Evolutionary conservation across 2,329 filamentous ascomycete genomes (phyloP).

Genomic region (Ophiostoma sp.): DNA sequence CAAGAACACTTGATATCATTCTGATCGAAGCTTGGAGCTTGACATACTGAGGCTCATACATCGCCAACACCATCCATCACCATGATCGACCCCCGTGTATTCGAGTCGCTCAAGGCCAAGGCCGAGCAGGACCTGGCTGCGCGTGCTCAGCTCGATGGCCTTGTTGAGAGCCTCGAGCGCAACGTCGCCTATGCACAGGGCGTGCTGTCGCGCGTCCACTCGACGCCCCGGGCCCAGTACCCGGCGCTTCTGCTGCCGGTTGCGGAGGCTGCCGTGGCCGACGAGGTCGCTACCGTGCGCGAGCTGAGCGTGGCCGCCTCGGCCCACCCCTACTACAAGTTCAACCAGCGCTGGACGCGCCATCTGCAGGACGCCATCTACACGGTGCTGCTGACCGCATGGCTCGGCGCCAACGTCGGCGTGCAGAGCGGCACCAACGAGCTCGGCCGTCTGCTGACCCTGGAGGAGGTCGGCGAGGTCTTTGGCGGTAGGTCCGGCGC

Average conservation of each 20-base stretch:
- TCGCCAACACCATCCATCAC: background rate
- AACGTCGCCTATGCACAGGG: constrained; percentile 77
- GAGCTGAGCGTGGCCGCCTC: constrained; percentile 70
- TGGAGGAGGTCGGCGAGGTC: constrained; percentile 78
- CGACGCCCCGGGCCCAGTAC: constrained; percentile 64
- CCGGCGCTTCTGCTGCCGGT: constrained; percentile 57
- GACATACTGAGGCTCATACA: background rate
- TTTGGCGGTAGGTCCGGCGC: constrained; percentile 42
- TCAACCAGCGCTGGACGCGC: constrained; percentile 81
- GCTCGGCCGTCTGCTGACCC: constrained; percentile 67
- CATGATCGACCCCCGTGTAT: constrained; percentile 76
- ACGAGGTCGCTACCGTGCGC: constrained; percentile 64
- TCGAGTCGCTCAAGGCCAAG: constrained; percentile 78
- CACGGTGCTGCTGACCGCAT: constrained; percentile 56
- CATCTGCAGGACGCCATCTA: constrained; percentile 73
- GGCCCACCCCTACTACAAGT: constrained; percentile 93
- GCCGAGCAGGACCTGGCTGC: constrained; percentile 82
- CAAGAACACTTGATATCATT: background rate
- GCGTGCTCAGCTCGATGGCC: constrained; percentile 75
- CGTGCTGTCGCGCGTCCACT: constrained; percentile 81
- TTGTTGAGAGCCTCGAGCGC: constrained; percentile 76
- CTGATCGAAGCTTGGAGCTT: background rate
- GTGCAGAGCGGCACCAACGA: constrained; percentile 32
- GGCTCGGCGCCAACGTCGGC: constrained; percentile 68
- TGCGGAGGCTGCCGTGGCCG: constrained; percentile 64